Conservation (phyloP, 202 grass and related monocot genomes). For the Schoenoplectus triqueter region DNA sequence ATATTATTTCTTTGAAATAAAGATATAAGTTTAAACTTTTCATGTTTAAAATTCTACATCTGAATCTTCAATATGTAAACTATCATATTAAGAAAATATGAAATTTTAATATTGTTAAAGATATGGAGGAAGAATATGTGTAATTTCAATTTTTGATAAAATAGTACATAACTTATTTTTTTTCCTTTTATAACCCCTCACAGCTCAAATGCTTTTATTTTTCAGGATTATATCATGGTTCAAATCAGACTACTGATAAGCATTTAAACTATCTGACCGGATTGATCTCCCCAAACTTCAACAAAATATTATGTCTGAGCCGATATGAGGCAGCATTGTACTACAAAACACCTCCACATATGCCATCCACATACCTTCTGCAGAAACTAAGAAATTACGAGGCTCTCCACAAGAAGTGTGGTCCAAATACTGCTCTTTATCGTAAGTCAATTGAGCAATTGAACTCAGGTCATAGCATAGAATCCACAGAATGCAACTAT, state of each 20-base stretch:
- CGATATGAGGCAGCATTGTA: neutral
- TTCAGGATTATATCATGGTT: neutral
- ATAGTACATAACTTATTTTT: no score
- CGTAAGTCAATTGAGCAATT: constrained; percentile 40
- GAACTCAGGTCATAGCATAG: constrained; percentile 34
- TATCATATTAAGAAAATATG: no score
- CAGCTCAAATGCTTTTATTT: neutral
- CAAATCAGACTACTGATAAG: neutral
- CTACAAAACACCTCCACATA: neutral
- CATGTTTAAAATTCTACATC: no score
- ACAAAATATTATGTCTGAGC: constrained; percentile 30
- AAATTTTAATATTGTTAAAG: no score
- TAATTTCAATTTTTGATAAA: no score
- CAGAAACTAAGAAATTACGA: constrained; percentile 56
- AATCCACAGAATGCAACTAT: constrained; percentile 49
- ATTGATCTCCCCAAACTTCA: neutral
- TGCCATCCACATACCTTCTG: constrained; percentile 41
- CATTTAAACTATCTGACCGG: neutral
- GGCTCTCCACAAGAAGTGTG: constrained; percentile 47
- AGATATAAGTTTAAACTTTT: no score
- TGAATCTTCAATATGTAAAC: no score
- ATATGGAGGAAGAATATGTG: no score
- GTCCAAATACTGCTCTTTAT: constrained; percentile 45
- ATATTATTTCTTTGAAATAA: no score
- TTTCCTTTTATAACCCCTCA: no score